Base-by-base conservation (phyloP, 352 stramenopile genomes). In the Phytophthora hybrid region DNA sequence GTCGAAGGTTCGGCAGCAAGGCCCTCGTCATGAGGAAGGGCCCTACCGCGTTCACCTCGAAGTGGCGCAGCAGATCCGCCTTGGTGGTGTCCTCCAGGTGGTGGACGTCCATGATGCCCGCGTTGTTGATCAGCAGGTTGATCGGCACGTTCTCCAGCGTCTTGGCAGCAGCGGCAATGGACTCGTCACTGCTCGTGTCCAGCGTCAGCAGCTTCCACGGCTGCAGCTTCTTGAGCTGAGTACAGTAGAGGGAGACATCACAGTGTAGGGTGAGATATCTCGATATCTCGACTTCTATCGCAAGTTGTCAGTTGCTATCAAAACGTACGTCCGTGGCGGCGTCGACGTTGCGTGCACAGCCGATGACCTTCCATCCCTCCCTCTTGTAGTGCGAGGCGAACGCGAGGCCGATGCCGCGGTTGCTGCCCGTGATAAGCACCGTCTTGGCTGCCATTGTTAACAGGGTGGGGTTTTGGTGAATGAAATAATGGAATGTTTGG, bases 41-140 rank as follows among this genome's bases (percentile, higher is more conserved):
- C 13, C 87, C 87, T 18, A 94, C 71, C 0, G 77, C 49, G 66
- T 93, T 94, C 57, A 92, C 76, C 56, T 93, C 78, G 37, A 93
- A 90, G 59, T 93, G 82, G 10, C 69, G 66, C 66, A 92, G 59
- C 11, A 91, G 41, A 53, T 87, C 69, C 5, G 74, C 63, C 61
- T 88, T 89, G 46, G 82, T 85, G n/a, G 76, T 77, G 16, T 64
- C 74, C 34, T 79, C 53, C 8, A 91, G 55, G 49, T 70, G 69
- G 39, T 80, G 69, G 18, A 61, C 59, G 34, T 75, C 67, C 53
- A 87, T 69, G 31, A 90, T 84, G 16, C 82, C 81, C 9, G 82
- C 84, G 63, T 93, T 92, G 73, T 93, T 92, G 61, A 92, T 76
- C 0, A 93, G 71, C 23, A 93, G 52, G 46, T 92, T 78, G 59